Evolutionary conservation across 805 yeast genomes (phyloP).

Genomic region (Teunomyces aglyptinius): DNA sequence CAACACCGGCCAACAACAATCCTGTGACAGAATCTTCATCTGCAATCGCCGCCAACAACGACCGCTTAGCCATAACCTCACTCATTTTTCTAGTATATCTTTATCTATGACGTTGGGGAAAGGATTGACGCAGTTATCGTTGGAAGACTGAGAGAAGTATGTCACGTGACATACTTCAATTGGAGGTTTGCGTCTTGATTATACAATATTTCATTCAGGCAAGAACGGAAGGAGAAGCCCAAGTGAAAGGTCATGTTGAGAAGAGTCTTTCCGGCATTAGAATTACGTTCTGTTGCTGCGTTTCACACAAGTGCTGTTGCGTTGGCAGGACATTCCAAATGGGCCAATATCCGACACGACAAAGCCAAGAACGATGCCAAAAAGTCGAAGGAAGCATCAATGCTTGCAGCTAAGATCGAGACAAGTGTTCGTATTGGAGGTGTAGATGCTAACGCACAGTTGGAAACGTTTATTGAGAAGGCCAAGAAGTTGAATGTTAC

Average conservation of each 20-base stretch:
- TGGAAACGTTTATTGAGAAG: conserved; percentile 70
- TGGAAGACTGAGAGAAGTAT: neutral
- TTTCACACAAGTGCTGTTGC: conserved; percentile 13
- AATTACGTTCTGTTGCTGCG: neutral
- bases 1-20: conserved; percentile 90
- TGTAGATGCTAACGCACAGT: conserved; percentile 60
- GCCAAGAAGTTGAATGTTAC: conserved; percentile 77
- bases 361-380: conserved; percentile 90
- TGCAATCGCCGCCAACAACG: conserved; percentile 89
- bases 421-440: conserved; percentile 74
- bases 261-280: neutral
- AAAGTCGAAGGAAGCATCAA: conserved; percentile 65
- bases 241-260: neutral
- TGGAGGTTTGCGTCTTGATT: neutral
- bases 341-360: conserved; percentile 94
- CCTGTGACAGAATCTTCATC: conserved; percentile 99
- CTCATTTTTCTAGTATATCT: conserved; percentile 8
- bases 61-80: conserved; percentile 62
- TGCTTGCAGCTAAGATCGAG: conserved; percentile 70
- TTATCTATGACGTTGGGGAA: neutral
- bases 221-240: too few relatives aligned
- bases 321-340: conserved; percentile 85
- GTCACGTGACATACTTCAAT: too few relatives aligned
- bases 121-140: neutral
- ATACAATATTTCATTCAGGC: too few relatives aligned